Evolutionary conservation across 495 filamentous ascomycete species (phyloP).

Genomic region (Bacidia rubella): DNA sequence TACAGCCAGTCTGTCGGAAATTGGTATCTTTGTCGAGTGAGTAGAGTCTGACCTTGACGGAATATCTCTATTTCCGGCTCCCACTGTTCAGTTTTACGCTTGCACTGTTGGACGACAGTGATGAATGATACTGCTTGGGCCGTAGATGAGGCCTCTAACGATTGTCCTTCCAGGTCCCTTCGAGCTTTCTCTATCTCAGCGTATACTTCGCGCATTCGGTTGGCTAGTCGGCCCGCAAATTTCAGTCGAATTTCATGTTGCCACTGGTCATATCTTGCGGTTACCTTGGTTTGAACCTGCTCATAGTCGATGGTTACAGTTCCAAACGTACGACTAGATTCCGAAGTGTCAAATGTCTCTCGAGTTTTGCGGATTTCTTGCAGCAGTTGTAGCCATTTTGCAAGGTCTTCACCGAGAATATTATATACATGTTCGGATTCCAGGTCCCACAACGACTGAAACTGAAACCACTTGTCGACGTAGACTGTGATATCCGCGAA

Average conservation of each 20-base stretch:
- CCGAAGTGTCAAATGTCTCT: constrained; percentile 89
- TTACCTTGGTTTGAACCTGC: constrained; percentile 95
- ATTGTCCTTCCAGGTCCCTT: constrained; percentile 76
- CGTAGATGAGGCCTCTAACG: constrained; percentile 82
- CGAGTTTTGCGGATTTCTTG: constrained; percentile 90
- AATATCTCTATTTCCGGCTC: constrained; percentile 91
- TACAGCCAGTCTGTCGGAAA: constrained; percentile 88
- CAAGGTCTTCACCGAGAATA: constrained; percentile 76
- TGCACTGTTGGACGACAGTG: constrained; percentile 90
- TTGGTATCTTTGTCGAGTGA: constrained; percentile 80
- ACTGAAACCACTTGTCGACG: constrained; percentile 94
- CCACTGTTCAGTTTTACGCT: constrained; percentile 84
- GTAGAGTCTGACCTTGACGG: constrained; percentile 81
- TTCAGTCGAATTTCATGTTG: constrained; percentile 90
- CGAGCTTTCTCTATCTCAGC: constrained; percentile 79
- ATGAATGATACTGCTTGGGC: constrained; percentile 96
- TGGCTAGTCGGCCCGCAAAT: constrained; percentile 81
- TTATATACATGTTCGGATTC: constrained; percentile 91
- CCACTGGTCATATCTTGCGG: constrained; percentile 98
- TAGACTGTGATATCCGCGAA: constrained; percentile 63
- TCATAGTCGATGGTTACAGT: constrained; percentile 93
- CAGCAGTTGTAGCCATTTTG: constrained; percentile 83
- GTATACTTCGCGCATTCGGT: constrained; percentile 76
- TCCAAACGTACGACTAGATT: constrained; percentile 79
- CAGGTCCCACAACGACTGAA: constrained; percentile 96